Evolutionary conservation across 1,284 basidiomycete genomes (phyloP), one percentile per base, ranked within the genome.

Genomic region (Tetrapyrgos nigripes): DNA sequence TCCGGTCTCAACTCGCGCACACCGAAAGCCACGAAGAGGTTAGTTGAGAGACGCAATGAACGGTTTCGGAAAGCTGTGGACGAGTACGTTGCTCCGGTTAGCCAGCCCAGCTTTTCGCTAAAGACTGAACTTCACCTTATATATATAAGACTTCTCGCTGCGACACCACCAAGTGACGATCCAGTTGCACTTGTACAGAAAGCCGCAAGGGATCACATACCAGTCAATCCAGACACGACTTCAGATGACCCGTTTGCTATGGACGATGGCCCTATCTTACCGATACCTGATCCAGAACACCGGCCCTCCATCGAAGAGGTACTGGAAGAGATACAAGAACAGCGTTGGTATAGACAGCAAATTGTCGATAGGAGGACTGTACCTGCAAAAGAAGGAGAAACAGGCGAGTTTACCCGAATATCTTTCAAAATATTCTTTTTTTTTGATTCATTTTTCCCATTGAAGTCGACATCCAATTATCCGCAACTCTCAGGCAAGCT

Each of bases 1-100:
- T 51, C 69, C 73, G 1, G 76, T 78, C 53, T 77, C 10, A 69
- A 80, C 23, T 78, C 84, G 0, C 79, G 86, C 24, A 83, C 83
- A 1, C 83, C 87, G 11, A 76, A 77, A 4, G 83, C 83, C 21
- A 80, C 87, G 23, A 90, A 90, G 66, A 90, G 87, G 59, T 76
- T 95, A 8, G 82, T 95, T 46, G 87, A 92, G 65, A 84, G 83
- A 61, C 79, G 93, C 46, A 93, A 94, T 64, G 75, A 81, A 40
- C 78, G 82, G 48, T 95, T 93, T 69, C 72, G 73, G 9, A 69
- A 80, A 49, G 91, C 93, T n/a, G 83, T 93, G 4, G 77, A 91
- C 53, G 91, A 94, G 88, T 92, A 67, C 3, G 55, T 37, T 31
- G 3, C 47, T 6, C 3, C 46, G 37, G 5, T 40, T 5, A 40